These are phyloP conservation scores for Vitis amurensis DNA, from an alignment of 164 flowering plant genomes.

Conservation along the genomic window DNA sequence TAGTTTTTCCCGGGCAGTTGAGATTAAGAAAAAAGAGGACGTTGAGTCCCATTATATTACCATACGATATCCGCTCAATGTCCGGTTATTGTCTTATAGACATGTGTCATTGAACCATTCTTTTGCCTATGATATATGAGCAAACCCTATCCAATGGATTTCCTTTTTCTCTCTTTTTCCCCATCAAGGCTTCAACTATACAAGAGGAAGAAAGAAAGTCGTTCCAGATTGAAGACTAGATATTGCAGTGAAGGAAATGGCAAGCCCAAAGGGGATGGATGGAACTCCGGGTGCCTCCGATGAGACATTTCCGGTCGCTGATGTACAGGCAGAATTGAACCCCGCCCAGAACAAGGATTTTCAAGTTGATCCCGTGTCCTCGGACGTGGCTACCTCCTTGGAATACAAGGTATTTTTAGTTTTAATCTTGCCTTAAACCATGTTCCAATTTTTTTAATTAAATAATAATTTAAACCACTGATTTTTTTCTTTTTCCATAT, in stretches of 20 bases:
- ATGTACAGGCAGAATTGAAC: slow-evolving; percentile 30
- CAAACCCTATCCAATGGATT: no score
- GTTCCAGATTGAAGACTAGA: not conserved
- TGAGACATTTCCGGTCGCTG: slow-evolving; percentile 33
- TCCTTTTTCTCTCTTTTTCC: not conserved
- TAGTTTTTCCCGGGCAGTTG: slow-evolving; percentile 15
- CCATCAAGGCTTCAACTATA: no score
- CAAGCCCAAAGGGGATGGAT: slow-evolving; percentile 12
- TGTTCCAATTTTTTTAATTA: no score
- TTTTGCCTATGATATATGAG: not conserved
- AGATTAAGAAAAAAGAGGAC: not conserved
- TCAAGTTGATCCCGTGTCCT: slow-evolving; percentile 34
- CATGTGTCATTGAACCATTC: not conserved
- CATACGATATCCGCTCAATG: not conserved
- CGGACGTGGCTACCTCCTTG: slow-evolving; percentile 32
- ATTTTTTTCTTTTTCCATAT: no score
- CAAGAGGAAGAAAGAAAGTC: no score
- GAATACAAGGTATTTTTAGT: slow-evolving; percentile 26
- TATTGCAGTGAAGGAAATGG: slow-evolving; percentile 13
- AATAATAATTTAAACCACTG: no score
- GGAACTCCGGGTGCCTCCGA: slow-evolving; percentile 5
- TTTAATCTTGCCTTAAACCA: no score
- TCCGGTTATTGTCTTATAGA: not conserved
- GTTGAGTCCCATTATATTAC: not conserved
- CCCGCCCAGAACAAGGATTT: slow-evolving; percentile 28